Base-by-base conservation (phyloP, 768 basidiomycete species). In the Termitomyces sp. region DNA sequence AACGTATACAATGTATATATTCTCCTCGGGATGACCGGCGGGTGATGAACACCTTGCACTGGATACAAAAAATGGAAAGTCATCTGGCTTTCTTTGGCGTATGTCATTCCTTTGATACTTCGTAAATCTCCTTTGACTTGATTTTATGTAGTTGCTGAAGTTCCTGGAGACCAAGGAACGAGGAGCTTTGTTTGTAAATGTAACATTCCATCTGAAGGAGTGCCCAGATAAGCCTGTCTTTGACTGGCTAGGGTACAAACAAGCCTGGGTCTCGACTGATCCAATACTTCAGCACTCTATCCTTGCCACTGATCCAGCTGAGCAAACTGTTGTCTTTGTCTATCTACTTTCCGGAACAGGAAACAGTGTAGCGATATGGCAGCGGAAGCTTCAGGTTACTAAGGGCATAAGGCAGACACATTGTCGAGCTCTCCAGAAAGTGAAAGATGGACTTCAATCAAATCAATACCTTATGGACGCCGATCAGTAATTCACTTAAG, bases 361-460 rank as follows among this genome's bases (percentile, higher is more conserved):
- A 20, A 90, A 87, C 63, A 90, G 88, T 63, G 78, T 91, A 52
- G 91, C 89, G 6, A 86, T 91, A 91, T 93, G 90, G 90, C 77
- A 89, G 61, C 79, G 85, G 55, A 91, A 86, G 71, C 73, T 92
- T 35, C 69, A 74, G 35, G 80, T 93, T 35, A 87, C 88, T 0
- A 79, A 82, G 58, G 78, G 79, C 47, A 74, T 82, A 18, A 81
- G 82, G 23, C 68, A 77, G 10, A 78, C 78, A 53, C 78, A 83
- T 56, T 79, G 82, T 61, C 74, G 74, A 16, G 82, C 86, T 57
- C 79, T 91, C 54, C 72, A 74, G 23, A 74, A 80, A n/a, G 80
- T 81, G 23, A 71, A 82, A 68, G 77, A 73, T 36, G 77, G 75
- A 20, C 73, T 90, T 57, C 75, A 76, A 54, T 76, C 75, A 58